These are phyloP conservation scores for Spergularia bocconei DNA, from an alignment of 148 eudicot genomes.

Conservation along the genomic window DNA sequence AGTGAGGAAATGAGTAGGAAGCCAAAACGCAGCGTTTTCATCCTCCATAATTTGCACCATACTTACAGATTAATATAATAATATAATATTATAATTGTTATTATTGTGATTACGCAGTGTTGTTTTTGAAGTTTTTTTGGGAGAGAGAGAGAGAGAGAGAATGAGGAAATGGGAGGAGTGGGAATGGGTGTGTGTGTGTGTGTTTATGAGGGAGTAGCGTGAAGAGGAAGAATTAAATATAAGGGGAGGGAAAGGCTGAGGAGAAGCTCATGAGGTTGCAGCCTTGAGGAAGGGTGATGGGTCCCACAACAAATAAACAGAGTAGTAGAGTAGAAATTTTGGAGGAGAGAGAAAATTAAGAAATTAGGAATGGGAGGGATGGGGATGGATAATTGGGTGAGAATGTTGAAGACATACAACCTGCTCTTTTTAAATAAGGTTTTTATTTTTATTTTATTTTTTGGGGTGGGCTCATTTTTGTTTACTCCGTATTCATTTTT, in stretches of 20 bases:
- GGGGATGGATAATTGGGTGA: constrained; percentile 18
- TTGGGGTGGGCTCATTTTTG: not conserved
- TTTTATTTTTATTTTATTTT: not conserved
- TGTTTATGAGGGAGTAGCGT: not conserved
- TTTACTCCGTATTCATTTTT: not conserved
- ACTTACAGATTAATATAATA: too few relatives aligned
- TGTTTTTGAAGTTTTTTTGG: not conserved
- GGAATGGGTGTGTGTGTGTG: not conserved
- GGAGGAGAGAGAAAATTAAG: not conserved
- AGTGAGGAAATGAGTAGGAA: constrained; percentile 63
- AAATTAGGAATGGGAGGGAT: constrained; percentile 4
- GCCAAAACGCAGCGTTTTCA: constrained; percentile 52
- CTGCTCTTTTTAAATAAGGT: constrained; percentile 28
- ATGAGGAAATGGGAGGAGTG: not conserved
- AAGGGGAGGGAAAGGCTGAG: not conserved
- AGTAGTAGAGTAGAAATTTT: not conserved
- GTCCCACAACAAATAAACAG: constrained; percentile 13
- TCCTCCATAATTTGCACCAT: not conserved
- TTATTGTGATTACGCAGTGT: too few relatives aligned
- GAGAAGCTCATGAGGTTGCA: constrained; percentile 13
- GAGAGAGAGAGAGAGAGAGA: not conserved
- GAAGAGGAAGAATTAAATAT: constrained; percentile 15
- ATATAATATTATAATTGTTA: too few relatives aligned
- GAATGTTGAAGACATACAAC: constrained; percentile 34
- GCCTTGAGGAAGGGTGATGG: constrained; percentile 7